Evolutionary conservation across 768 basidiomycete species (phyloP).

Genomic region (Chalciporus chontae): DNA sequence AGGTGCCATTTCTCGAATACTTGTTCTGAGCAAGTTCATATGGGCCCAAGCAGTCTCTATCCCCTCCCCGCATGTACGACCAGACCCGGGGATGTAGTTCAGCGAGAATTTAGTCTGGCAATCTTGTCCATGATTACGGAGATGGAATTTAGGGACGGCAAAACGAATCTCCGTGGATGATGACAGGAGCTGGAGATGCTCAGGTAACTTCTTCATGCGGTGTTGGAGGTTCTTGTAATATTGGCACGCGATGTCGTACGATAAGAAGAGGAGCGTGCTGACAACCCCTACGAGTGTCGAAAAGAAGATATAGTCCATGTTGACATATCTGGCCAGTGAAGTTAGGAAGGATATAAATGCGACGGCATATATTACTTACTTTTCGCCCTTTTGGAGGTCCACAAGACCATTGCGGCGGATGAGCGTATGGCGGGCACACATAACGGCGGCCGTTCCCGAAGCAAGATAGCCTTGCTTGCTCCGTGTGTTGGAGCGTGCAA

Average conservation of each 20-base stretch:
- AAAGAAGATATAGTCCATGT: slow-evolving; percentile 14
- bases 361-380: neutral
- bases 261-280: neutral
- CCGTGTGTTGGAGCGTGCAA: too few relatives aligned
- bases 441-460: slow-evolving; percentile 15
- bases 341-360: neutral
- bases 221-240: slow-evolving; percentile 3
- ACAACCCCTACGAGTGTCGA: neutral
- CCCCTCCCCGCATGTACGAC: too few relatives aligned
- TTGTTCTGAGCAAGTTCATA: too few relatives aligned
- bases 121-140: too few relatives aligned
- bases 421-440: slow-evolving; percentile 7
- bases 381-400: slow-evolving; percentile 19
- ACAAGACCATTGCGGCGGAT: slow-evolving; percentile 14
- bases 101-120: too few relatives aligned
- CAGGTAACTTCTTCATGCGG: too few relatives aligned
- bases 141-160: too few relatives aligned
- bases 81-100: too few relatives aligned
- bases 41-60: too few relatives aligned
- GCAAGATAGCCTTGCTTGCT: neutral
- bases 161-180: too few relatives aligned
- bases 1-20: too few relatives aligned
- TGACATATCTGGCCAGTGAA: slow-evolving; percentile 10
- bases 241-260: slow-evolving; percentile 17
- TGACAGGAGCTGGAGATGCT: too few relatives aligned